These are phyloP conservation scores for Sporisorium scitamineum DNA, from an alignment of 1,284 basidiomycete species.

Conservation along the genomic window DNA sequence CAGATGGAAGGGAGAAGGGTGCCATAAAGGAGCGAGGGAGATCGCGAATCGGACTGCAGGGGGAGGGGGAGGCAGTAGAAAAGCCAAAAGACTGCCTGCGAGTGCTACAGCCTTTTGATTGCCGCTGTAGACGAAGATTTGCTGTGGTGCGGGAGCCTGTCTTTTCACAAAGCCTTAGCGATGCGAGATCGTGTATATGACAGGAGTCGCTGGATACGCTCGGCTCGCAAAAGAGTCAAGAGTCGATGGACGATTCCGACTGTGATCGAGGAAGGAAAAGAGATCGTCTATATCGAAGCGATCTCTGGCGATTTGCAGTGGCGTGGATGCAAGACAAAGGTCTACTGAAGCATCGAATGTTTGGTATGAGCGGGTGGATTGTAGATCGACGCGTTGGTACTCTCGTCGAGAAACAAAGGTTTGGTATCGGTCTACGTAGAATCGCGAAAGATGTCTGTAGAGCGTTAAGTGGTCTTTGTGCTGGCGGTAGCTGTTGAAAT, in stretches of 20 bases:
- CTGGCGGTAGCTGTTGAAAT: neutral
- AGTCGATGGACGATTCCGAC: conserved; percentile 5
- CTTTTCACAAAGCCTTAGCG: conserved; percentile 21
- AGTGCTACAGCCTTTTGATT: conserved; percentile 10
- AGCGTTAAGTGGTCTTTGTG: conserved; percentile 1
- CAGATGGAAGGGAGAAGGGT: conserved; percentile 50
- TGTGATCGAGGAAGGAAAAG: neutral
- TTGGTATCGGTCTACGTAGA: conserved; percentile 1
- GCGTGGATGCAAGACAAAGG: neutral
- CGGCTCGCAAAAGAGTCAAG: neutral
- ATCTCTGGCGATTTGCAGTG: conserved; percentile 5
- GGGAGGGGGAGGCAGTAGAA: neutral
- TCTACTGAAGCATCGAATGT: conserved; percentile 18
- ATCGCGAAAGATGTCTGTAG: conserved; percentile 7
- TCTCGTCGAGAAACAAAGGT: neutral
- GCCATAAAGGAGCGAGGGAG: conserved; percentile 40
- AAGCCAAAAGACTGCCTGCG: conserved; percentile 13
- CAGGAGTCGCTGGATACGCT: conserved; percentile 24
- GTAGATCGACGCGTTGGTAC: conserved; percentile 1
- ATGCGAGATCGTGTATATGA: conserved; percentile 45
- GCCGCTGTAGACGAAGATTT: conserved; percentile 11
- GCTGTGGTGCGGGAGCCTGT: conserved; percentile 16
- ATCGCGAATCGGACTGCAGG: no score
- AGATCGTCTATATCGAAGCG: neutral
- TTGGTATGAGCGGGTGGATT: neutral